A percentile compares a stretch with the other conserved stretches of the same genome.
Conservation (phyloP, 2,329 filamentous ascomycete species). For the Paraphaeosphaeria minitans region DNA sequence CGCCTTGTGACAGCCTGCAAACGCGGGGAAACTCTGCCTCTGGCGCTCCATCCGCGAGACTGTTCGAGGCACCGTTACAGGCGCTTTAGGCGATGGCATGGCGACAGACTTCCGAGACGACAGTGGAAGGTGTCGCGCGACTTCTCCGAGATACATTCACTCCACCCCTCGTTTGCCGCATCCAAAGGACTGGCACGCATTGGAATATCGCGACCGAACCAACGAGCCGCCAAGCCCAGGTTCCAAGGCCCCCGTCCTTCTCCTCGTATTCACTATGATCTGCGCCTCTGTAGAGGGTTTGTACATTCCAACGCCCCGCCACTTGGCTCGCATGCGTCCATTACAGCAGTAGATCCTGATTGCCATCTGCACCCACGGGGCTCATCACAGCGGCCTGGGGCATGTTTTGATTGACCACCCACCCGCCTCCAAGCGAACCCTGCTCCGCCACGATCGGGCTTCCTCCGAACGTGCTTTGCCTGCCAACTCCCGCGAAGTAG, state of each 20-base stretch:
- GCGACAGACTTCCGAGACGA: neutral
- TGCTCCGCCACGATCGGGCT: conserved; percentile 39
- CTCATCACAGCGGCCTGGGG: conserved; percentile 38
- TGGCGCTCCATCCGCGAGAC: conserved; percentile 7
- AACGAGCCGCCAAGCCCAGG: neutral
- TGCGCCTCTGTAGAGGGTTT: conserved; percentile 1
- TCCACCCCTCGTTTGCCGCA: neutral
- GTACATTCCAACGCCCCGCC: neutral
- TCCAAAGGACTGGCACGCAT: neutral
- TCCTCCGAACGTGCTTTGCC: conserved; percentile 45
- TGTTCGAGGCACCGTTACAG: neutral
- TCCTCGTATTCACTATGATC: neutral
- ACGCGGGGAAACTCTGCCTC: conserved; percentile 5
- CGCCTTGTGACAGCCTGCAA: conserved; percentile 10
- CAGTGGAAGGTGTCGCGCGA: neutral
- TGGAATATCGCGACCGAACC: neutral
- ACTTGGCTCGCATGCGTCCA: conserved; percentile 5
- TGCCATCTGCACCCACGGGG: conserved; percentile 35
- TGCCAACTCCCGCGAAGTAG: conserved; percentile 73
- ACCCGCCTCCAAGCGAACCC: conserved; percentile 35
- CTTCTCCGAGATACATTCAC: neutral
- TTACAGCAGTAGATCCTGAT: conserved; percentile 21
- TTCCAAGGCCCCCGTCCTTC: conserved; percentile 1
- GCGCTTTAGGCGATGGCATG: neutral
- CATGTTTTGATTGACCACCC: conserved; percentile 45